These are phyloP conservation scores for Fusarium poae DNA, from an alignment of 2,329 filamentous ascomycete species.

Conservation along the genomic window DNA sequence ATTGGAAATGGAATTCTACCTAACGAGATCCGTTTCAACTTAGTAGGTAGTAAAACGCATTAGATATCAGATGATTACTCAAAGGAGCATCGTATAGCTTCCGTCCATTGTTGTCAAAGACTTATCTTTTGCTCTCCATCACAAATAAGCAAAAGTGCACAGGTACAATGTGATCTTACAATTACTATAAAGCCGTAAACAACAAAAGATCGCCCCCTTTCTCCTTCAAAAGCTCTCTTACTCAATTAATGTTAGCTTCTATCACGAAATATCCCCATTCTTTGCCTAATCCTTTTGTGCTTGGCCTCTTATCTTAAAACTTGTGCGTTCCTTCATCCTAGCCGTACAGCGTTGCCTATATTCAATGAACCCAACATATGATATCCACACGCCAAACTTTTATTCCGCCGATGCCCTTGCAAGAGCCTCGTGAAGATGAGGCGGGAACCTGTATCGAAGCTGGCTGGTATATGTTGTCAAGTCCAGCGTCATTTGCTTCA, in stretches of 20 bases:
- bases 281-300: constrained; percentile 13
- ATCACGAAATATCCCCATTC: constrained; percentile 17
- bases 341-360: constrained; percentile 24
- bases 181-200: constrained; percentile 29
- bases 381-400: background rate
- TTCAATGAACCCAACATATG: constrained; percentile 25
- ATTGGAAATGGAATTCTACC: background rate
- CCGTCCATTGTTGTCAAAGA: background rate
- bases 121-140: background rate
- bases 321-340: constrained; percentile 5
- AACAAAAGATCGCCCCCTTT: constrained; percentile 13
- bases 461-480: constrained; percentile 94
- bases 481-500: constrained; percentile 87
- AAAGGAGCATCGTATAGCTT: background rate
- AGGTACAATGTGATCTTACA: constrained; percentile 29
- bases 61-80: background rate
- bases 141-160: constrained; percentile 2
- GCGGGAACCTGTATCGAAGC: constrained; percentile 90
- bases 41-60: background rate
- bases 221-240: constrained; percentile 10
- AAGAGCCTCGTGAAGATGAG: constrained; percentile 87
- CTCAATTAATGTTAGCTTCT: constrained; percentile 2
- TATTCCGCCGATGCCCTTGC: constrained; percentile 81
- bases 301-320: constrained; percentile 16
- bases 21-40: background rate